Base-by-base conservation (phyloP, 371 early-diverging fungal genomes). In the Nematocida parisii region DNA sequence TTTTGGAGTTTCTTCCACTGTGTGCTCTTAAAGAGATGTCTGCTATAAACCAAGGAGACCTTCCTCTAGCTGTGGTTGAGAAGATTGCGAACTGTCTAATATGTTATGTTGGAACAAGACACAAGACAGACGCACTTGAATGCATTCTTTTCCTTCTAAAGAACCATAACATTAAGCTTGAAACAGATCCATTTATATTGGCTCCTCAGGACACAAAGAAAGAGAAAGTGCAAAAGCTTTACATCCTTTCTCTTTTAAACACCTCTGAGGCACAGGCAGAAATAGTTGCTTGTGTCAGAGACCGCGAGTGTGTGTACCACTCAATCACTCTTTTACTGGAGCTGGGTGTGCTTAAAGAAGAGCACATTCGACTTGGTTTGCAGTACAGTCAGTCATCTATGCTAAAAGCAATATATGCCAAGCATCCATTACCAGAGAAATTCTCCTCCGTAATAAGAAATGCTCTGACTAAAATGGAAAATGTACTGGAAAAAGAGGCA, bases 401-500 rank as follows among this genome's bases (percentile, higher is more conserved):
- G 13, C 80, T 77, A 9, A n/a, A 42, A 39, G 80, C 80, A 15
- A 40, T 77, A 11, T 77, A 77, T 39, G 47, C 18, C 56, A 24
- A 46, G 54, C 68, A 77, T 52, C 80, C 80, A n/a, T 46, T 67
- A 0, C 66, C 66, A 9, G 60, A 39, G 1, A 58, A 56, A 18
- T 50, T 60, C 40, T 22, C 50, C 27, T 1, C 7, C 0, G 46
- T 40, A 44, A 47, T 77, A 5, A 27, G 11, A 15, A 27, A 15
- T 22, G n/a, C n/a, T 11, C 71, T 77, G 33, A 13, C 42, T 18
- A 5, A 13, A 15, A 33, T 77, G 52, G 39, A 44, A 15, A 77
- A 77, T 39, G 80, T 77, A 9, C 24, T 24, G 13, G 80, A 77
- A 71, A 77, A 77, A 39, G 80, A 77, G 40, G 80, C 70, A 22